Conservation (phyloP, 2,329 filamentous ascomycete species). For the Botrytis pseudocinerea region DNA sequence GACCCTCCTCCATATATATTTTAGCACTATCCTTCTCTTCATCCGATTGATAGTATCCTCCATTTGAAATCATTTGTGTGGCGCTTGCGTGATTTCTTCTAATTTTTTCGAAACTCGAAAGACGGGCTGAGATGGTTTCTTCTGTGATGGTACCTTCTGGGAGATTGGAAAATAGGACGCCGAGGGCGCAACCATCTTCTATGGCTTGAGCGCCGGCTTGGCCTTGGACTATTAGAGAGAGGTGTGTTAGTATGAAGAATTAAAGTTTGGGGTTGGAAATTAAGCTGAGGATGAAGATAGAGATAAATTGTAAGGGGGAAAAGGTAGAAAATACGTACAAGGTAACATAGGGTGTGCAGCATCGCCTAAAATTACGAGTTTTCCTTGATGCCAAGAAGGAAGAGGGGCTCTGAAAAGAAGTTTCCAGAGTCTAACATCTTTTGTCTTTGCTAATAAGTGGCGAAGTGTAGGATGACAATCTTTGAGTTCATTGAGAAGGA, state of each 20-base stretch:
- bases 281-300: too few species aligned
- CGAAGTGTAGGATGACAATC: constrained; percentile 30
- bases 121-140: background rate
- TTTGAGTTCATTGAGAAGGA: constrained; percentile 24
- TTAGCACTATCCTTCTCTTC: background rate
- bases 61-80: constrained; percentile 20
- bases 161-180: background rate
- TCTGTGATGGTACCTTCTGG: background rate
- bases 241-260: background rate
- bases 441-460: constrained; percentile 3
- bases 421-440: constrained; percentile 21
- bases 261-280: background rate
- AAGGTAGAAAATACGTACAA: constrained; percentile 29
- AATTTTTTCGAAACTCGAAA: constrained; percentile 5
- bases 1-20: background rate
- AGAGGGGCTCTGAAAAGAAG: constrained; percentile 39
- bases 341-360: constrained; percentile 69
- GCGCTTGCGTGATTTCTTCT: constrained; percentile 10
- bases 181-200: constrained; percentile 63
- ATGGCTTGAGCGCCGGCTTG: constrained; percentile 66
- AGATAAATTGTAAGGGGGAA: background rate
- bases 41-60: background rate
- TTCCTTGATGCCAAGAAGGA: constrained; percentile 53
- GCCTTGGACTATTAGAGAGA: constrained; percentile 48
- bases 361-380: constrained; percentile 63